Conservation (phyloP, 225 moss, liverwort and hornwort species). For the Physcomitrium patens region DNA sequence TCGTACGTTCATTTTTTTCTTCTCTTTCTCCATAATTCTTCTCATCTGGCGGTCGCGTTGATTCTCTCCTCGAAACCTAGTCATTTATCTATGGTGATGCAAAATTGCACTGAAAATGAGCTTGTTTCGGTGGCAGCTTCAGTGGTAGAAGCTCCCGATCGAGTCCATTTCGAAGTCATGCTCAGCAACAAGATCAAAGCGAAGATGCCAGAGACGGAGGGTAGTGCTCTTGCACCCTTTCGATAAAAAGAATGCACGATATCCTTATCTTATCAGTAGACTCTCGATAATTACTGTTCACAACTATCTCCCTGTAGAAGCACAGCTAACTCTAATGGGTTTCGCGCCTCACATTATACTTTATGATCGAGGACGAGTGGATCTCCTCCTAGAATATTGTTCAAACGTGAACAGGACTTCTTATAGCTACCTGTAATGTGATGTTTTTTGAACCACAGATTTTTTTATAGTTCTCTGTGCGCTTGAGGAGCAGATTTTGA, state of each 20-base stretch:
- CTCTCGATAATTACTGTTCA: not conserved
- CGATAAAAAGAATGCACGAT: not conserved
- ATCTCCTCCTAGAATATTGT: not conserved
- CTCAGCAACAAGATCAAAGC: conserved; percentile 32
- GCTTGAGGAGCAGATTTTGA: not conserved
- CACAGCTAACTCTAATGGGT: not conserved
- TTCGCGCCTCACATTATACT: not conserved
- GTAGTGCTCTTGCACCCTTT: conserved; percentile 19
- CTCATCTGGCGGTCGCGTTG: conserved; percentile 6
- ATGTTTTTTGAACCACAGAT: not conserved
- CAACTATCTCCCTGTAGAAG: not conserved
- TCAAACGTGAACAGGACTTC: not conserved
- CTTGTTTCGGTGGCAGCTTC: conserved; percentile 29
- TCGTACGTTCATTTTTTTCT: conserved; percentile 62
- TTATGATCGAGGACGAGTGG: conserved; percentile 4
- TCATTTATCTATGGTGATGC: not conserved
- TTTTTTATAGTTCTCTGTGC: not conserved
- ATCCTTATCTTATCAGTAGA: conserved; percentile 1
- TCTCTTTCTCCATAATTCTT: not conserved
- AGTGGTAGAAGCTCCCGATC: conserved; percentile 34
- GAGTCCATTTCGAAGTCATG: conserved; percentile 17
- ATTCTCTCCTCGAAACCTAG: conserved; percentile 17
- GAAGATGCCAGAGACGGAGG: conserved; percentile 34
- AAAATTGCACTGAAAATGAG: conserved; percentile 21
- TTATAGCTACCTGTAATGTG: conserved; percentile 6